These are phyloP conservation scores for Aureobasidium lini DNA, from an alignment of 2,329 filamentous ascomycete species.

Conservation along the genomic window DNA sequence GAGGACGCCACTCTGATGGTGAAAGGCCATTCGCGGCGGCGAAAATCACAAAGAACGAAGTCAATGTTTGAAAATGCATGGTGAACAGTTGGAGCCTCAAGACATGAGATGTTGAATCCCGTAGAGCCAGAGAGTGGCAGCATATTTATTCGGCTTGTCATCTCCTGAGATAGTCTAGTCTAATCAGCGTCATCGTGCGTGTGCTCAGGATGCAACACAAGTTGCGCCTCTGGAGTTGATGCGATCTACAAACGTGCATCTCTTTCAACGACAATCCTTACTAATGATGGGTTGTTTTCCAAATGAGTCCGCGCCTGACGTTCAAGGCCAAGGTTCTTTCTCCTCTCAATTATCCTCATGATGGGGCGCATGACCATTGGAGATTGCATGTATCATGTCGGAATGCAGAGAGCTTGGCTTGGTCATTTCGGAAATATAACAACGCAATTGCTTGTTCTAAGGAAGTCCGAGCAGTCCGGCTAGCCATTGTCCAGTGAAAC, in stretches of 20 bases:
- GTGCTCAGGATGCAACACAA: conserved; percentile 4
- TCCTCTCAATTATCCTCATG: not conserved
- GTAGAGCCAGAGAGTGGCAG: not conserved
- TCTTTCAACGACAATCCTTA: not conserved
- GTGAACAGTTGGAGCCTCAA: not conserved
- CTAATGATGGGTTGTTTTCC: not conserved
- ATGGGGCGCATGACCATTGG: not conserved
- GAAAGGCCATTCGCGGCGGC: not conserved
- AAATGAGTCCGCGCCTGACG: not conserved
- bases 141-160: not conserved
- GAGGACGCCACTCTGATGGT: conserved; percentile 31
- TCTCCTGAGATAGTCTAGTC: not conserved
- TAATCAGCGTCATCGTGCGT: not conserved
- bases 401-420: conserved; percentile 3
- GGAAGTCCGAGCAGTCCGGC: not conserved
- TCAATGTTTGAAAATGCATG: not conserved
- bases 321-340: not conserved
- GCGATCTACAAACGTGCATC: not conserved
- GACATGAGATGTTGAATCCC: not conserved
- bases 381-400: not conserved
- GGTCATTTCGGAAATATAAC: not conserved
- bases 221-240: not conserved
- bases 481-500: not conserved
- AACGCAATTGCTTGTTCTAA: not conserved
- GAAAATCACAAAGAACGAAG: not conserved